Evolutionary conservation across 148 eudicot species (phyloP), one percentile per base, ranked within the genome.

Genomic region (Fagopyrum esculentum): DNA sequence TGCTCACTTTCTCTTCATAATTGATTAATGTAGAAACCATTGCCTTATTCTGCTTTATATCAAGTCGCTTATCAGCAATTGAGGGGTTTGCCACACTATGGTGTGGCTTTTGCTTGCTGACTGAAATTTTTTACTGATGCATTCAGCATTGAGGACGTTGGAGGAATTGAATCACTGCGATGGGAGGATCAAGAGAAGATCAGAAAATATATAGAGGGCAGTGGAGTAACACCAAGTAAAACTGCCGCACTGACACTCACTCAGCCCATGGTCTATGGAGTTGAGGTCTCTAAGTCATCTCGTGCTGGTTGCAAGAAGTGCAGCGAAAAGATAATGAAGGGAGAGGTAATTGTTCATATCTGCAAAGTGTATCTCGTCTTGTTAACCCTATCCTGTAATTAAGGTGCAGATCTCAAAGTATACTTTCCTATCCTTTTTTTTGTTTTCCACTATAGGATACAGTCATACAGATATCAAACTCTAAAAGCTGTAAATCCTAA

Each of bases 121-220:
- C 54, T 79, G 71, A 72, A 40, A 55, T 72, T 22, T 43, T 44
- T 48, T 69, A 51, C 30, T 83, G 56, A 61, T n/a, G 73, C 48
- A 78, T 76, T 73, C 82, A 96, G 99, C 48, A 64, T 76, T 80
- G 95, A 87, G 48, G 97, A 92, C 78, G 86, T 96, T 69, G 99
- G 89, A 82, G 99, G 98, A 73, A 76, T 93, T 76, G 99, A 96
- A 69, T 77, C 81, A 47, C 90, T 96, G 76, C 87, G 99, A 76
- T 92, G 99, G 99, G 98, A 96, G 81, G 99, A 96, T 83, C 99
- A 96, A 74, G 85, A 92, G 78, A 90, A 82, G 81, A 85, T 96
- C 71, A 89, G 95, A 82, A 85, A 89, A 60, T 88, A 89, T 70
- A 66, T 89, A 45, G 97, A 88, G 45, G 88, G 86, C 43, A 79